A percentile compares a stretch with the other conserved stretches of the same genome.
phyloP scores from a whole-genome alignment of 2,329 filamentous ascomycete species.

The Colletotrichum filicis region DNA sequence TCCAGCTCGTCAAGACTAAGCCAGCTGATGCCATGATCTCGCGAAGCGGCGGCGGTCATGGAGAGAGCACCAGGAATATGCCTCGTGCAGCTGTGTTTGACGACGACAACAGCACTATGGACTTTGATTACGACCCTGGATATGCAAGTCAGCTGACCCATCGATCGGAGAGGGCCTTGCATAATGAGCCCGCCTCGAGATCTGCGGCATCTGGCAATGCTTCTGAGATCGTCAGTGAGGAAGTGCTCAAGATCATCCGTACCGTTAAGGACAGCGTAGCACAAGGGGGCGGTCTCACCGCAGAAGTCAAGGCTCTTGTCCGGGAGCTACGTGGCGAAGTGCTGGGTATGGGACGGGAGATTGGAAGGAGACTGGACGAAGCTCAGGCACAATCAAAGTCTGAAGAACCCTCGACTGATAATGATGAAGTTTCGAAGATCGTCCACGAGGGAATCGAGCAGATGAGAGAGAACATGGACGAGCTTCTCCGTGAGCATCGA shows the following conservation, averaged over 20 bases:
- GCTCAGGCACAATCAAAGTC: conserved; percentile 47
- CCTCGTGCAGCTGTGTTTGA: conserved; percentile 53
- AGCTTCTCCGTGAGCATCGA: conserved; percentile 80
- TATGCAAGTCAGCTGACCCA: conserved; percentile 48
- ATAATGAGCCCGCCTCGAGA: conserved; percentile 53
- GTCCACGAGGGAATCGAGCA: conserved; percentile 84
- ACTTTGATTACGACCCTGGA: conserved; percentile 47
- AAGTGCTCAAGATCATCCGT: conserved; percentile 83
- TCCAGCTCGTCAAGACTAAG: conserved; percentile 68
- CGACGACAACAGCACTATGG: conserved; percentile 46
- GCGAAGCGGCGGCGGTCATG: conserved; percentile 39
- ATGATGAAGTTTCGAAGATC: conserved; percentile 79
- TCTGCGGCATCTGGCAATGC: conserved; percentile 58
- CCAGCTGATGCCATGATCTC: conserved; percentile 56
- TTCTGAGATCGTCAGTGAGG: conserved; percentile 75
- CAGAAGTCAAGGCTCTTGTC: conserved; percentile 90
- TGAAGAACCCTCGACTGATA: conserved; percentile 59
- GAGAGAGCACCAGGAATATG: conserved; percentile 41
- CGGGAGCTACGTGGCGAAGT: conserved; percentile 92
- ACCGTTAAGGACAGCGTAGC: conserved; percentile 92
- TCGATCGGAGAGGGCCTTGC: conserved; percentile 57
- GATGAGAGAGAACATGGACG: conserved; percentile 85
- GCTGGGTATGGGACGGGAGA: conserved; percentile 91
- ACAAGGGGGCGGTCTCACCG: conserved; percentile 88
- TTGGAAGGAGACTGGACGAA: conserved; percentile 87